These are phyloP conservation scores for Prunus mongolica DNA, from an alignment of 306 rosid species.

Conservation along the genomic window DNA sequence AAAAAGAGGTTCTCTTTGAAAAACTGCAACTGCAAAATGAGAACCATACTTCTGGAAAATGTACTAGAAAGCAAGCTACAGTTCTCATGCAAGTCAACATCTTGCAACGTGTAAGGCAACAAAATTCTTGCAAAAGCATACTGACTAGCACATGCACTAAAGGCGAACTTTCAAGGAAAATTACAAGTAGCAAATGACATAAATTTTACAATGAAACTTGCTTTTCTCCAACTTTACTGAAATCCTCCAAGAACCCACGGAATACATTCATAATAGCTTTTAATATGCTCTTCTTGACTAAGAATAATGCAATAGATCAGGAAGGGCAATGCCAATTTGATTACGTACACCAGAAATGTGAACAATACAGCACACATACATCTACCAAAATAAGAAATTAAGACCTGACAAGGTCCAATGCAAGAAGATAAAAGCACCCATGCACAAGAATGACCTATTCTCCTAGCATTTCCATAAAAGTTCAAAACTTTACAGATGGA, in stretches of 20 bases:
- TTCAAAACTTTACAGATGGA: neutral
- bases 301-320: too few relatives aligned
- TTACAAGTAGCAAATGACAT: neutral
- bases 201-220: neutral
- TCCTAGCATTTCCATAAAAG: neutral
- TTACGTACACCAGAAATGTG: neutral
- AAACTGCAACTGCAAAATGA: neutral
- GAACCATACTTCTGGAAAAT: neutral
- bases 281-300: too few relatives aligned
- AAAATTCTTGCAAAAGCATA: neutral
- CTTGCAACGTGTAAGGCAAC: neutral
- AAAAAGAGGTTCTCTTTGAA: neutral
- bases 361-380: neutral
- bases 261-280: neutral
- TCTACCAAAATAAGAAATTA: neutral
- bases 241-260: neutral
- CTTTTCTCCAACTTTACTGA: neutral
- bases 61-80: neutral
- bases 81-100: neutral
- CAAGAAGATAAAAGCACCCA: neutral
- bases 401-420: neutral
- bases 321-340: too few relatives aligned
- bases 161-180: neutral
- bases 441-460: neutral
- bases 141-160: neutral